Evolutionary conservation across 192 early-diverging fungal genomes (phyloP).

Genomic region (Tieghemiomyces parasiticus): DNA sequence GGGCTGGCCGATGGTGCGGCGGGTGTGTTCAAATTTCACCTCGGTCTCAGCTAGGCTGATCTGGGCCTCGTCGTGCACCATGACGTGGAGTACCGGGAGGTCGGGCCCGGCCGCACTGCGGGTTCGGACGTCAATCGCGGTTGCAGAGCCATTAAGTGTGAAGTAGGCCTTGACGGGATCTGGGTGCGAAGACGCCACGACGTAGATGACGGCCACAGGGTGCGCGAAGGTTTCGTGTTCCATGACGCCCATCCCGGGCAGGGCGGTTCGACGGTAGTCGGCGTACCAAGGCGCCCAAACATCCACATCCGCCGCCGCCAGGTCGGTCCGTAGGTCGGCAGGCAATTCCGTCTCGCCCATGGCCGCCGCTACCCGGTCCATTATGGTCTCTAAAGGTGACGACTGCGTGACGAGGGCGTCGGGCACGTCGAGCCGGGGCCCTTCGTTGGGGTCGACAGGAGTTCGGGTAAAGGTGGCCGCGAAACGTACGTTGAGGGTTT

Average conservation of each 20-base stretch:
- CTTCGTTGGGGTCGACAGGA: background rate
- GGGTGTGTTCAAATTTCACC: conserved; percentile 24
- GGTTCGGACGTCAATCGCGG: conserved; percentile 38
- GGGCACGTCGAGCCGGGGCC: background rate
- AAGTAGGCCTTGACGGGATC: conserved; percentile 61
- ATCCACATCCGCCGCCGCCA: conserved; percentile 25
- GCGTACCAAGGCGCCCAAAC: conserved; percentile 75
- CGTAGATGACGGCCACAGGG: conserved; percentile 69
- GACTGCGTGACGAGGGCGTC: background rate
- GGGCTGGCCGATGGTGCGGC: conserved; percentile 26
- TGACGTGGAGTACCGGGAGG: conserved; percentile 64
- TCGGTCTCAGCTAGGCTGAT: conserved; percentile 21
- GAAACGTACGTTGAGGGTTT: conserved; percentile 26
- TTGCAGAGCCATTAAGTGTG: conserved; percentile 33
- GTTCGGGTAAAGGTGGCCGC: conserved; percentile 15
- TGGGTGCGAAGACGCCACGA: conserved; percentile 47
- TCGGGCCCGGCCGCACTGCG: conserved; percentile 64
- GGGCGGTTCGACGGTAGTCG: conserved; percentile 40
- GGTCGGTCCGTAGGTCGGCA: background rate
- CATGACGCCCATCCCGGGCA: conserved; percentile 41
- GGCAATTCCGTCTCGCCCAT: background rate
- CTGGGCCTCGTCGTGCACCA: conserved; percentile 65
- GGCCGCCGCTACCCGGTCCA: background rate
- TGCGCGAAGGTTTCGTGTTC: conserved; percentile 94
- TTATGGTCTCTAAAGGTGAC: background rate